Conservation (phyloP, 1,284 basidiomycete species). For the Irpex sp. region DNA sequence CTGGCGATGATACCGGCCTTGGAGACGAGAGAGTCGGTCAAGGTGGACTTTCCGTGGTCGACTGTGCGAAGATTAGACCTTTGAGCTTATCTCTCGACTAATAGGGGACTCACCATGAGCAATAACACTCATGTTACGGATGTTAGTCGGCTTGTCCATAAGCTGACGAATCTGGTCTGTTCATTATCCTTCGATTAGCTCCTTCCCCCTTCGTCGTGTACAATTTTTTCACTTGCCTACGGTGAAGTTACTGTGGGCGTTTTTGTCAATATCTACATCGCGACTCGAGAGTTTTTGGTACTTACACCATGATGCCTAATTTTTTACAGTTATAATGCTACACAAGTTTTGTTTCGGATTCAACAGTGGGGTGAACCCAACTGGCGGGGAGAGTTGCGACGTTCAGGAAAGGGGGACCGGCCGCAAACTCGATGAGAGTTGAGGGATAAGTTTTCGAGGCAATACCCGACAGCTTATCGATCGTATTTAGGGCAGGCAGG, state of each 20-base stretch:
- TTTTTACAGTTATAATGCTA: slow-evolving; percentile 35
- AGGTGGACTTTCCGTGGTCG: slow-evolving; percentile 99
- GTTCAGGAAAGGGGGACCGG: slow-evolving; percentile 20
- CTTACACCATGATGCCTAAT: slow-evolving; percentile 74
- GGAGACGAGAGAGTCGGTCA: slow-evolving; percentile 98
- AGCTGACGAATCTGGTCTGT: slow-evolving; percentile 86
- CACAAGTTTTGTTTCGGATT: slow-evolving; percentile 17
- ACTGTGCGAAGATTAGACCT: slow-evolving; percentile 45
- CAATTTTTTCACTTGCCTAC: slow-evolving; percentile 55
- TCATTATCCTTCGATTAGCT: neutral
- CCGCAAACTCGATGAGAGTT: slow-evolving; percentile 23
- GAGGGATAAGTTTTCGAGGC: slow-evolving; percentile 17
- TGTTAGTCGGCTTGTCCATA: slow-evolving; percentile 91
- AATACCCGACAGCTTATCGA: slow-evolving; percentile 26
- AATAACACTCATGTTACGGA: slow-evolving; percentile 99
- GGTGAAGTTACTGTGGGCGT: slow-evolving; percentile 73
- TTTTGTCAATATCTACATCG: slow-evolving; percentile 29
- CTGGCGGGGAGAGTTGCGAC: slow-evolving; percentile 17
- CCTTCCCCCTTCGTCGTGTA: neutral
- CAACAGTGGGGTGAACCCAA: slow-evolving; percentile 11
- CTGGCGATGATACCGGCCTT: slow-evolving; percentile 99
- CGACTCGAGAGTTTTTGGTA: slow-evolving; percentile 21
- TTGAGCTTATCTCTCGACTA: slow-evolving; percentile 6
- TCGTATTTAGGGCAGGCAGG: slow-evolving; percentile 31
- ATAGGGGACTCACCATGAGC: slow-evolving; percentile 70